Evolutionary conservation across 345 rosid species (phyloP).

Genomic region (thale cress (Arabidopsis thaliana)): DNA sequence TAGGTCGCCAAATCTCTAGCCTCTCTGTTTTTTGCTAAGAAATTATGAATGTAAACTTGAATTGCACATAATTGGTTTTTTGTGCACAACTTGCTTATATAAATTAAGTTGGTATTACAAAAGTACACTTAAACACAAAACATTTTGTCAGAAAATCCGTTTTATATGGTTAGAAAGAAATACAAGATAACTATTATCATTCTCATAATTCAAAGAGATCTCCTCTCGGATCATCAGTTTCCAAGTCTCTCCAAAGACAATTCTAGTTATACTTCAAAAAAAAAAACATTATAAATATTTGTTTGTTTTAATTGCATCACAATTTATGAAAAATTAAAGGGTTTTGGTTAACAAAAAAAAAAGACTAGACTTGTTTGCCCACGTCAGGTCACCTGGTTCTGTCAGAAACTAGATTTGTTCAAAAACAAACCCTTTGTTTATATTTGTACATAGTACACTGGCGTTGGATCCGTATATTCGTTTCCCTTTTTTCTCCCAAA

Average conservation of each 20-base stretch:
- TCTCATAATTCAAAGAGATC: too few relatives aligned
- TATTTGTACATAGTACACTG: not conserved
- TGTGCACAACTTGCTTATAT: too few relatives aligned
- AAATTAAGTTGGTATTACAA: too few relatives aligned
- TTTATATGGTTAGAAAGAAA: too few relatives aligned
- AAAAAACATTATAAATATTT: too few relatives aligned
- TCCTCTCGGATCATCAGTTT: too few relatives aligned
- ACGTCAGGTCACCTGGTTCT: not conserved
- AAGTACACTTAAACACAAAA: too few relatives aligned
- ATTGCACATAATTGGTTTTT: not conserved
- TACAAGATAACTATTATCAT: too few relatives aligned
- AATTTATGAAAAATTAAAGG: not conserved
- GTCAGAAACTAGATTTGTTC: not conserved
- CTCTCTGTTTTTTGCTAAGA: not conserved
- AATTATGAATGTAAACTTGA: not conserved
- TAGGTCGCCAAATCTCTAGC: slow-evolving; percentile 27
- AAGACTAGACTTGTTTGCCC: not conserved
- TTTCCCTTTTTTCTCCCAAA: not conserved
- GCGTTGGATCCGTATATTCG: not conserved
- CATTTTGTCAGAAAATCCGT: too few relatives aligned
- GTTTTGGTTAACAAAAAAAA: not conserved
- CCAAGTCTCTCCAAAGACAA: too few relatives aligned
- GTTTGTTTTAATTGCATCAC: not conserved
- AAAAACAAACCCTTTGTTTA: not conserved
- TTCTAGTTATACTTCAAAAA: too few relatives aligned